Conservation (phyloP, 176 grass and related monocot species). For the Raddia distichophylla region DNA sequence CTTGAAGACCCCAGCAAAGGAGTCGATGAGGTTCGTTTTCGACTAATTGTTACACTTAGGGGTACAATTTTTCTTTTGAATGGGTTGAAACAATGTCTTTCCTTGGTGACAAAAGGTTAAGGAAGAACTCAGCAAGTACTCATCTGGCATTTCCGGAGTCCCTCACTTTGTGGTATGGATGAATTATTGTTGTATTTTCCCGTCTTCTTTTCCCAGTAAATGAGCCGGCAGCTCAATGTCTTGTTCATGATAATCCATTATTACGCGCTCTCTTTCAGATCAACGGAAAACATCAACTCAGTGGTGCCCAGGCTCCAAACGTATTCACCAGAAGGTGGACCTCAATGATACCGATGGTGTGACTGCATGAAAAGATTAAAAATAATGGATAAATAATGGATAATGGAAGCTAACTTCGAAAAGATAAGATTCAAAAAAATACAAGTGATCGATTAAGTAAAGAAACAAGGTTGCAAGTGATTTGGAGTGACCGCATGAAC, state of each 20-base stretch:
- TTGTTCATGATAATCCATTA: constrained; percentile 2
- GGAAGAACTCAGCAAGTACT: constrained; percentile 84
- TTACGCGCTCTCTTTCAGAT: constrained; percentile 51
- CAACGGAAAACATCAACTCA: constrained; percentile 76
- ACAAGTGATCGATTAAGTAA: no score
- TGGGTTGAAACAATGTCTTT: constrained; percentile 25
- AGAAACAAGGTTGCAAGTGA: constrained; percentile 8
- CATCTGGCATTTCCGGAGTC: constrained; percentile 78
- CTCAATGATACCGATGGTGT: constrained; percentile 2
- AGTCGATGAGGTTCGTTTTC: constrained; percentile 62
- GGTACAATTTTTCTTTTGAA: neutral
- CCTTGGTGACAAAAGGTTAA: constrained; percentile 62
- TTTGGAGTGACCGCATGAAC: neutral
- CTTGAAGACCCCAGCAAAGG: constrained; percentile 75
- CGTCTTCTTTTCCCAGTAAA: neutral
- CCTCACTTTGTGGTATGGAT: constrained; percentile 84
- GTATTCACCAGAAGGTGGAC: constrained; percentile 52
- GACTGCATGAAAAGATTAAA: no score
- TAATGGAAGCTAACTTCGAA: neutral
- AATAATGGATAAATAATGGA: neutral
- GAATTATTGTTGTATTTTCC: neutral
- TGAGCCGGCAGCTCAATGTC: neutral
- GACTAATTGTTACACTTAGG: neutral
- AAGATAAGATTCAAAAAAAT: neutral
- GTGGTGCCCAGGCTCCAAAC: constrained; percentile 85